phyloP scores from a whole-genome alignment of 495 filamentous ascomycete genomes.

The Aspergillus indologenus region DNA sequence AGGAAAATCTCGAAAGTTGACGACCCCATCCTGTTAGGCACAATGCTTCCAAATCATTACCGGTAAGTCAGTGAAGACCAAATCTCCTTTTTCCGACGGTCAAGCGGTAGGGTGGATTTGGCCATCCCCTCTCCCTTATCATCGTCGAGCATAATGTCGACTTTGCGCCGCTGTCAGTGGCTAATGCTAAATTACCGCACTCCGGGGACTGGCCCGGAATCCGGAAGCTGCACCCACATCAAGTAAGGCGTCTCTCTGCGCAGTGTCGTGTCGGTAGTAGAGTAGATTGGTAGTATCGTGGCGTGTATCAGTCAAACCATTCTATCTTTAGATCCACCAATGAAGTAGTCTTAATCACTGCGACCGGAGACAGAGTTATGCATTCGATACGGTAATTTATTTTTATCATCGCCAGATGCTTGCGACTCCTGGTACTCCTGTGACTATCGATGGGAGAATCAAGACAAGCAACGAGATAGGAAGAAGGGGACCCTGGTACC shows the following conservation, averaged over 20 bases:
- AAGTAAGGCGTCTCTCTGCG: not conserved
- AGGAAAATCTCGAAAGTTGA: not conserved
- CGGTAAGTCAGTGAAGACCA: not conserved
- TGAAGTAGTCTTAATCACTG: not conserved
- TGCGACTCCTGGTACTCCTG: no score
- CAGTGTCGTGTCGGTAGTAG: no score
- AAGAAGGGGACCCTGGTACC: not conserved
- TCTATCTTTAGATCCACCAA: slow-evolving; percentile 14
- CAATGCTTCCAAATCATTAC: not conserved
- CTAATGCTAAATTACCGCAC: not conserved
- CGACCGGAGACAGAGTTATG: not conserved
- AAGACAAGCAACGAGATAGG: not conserved
- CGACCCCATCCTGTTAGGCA: not conserved
- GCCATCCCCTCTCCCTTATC: not conserved
- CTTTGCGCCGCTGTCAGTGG: not conserved
- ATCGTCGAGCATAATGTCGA: not conserved
- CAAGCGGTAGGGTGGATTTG: not conserved
- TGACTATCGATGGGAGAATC: not conserved
- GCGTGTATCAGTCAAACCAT: slow-evolving; percentile 3
- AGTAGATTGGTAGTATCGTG: not conserved
- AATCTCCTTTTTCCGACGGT: not conserved
- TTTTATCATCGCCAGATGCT: not conserved
- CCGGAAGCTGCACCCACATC: slow-evolving; percentile 10
- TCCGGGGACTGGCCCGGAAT: not conserved
- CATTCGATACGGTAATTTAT: not conserved